Evolutionary conservation across 192 early-diverging fungal species (phyloP), one percentile per base, ranked within the genome.

Genomic region (Paraglomus brasilianum): DNA sequence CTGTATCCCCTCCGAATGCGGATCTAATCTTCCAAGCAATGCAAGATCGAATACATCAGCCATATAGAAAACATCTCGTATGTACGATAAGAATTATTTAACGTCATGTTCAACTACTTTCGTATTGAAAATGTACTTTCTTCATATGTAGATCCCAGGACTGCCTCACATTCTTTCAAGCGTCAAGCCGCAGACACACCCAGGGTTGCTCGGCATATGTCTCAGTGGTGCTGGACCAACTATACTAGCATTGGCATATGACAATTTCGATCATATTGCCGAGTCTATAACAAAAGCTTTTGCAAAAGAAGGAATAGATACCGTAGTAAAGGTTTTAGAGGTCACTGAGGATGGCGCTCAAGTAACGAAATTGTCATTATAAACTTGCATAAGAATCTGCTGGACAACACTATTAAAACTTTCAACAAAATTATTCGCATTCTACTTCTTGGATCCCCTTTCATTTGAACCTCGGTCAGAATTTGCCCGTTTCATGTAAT

Each of bases 211-310:
- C 5, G 97, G 97, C 8, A 88, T 93, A 39, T 97, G 96, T 68
- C 79, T 98, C 51, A 92, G 90, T 69, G 97, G 97, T 51, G 97
- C 97, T 4, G 97, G 97, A 1, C 97, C 97, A 19, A 98, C 95
- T 40, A 93, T 99, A 46, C 81, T 99, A 43, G 92, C 91, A 14
- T 79, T 99, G 57, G 95, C 94, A 0, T 85, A 83, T 4, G 78
- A 82, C 57, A 88, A 95, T 75, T 94, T 94, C 84, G 93, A 96
- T 66, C 68, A 75, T 36, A 96, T 98, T 58, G 95, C 94, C 5
- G 63, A 75, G 19, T 73, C 77, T 47, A 83, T 90, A 4, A 76
- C 83, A 68, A 76, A 81, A 10, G 83, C 91, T n/a, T 92, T 91
- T 70, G 71, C 73, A 14, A 61, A 78, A 9, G 60, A 76, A 45